phyloP scores from a whole-genome alignment of 768 basidiomycete genomes.

The Suillus lakei region DNA sequence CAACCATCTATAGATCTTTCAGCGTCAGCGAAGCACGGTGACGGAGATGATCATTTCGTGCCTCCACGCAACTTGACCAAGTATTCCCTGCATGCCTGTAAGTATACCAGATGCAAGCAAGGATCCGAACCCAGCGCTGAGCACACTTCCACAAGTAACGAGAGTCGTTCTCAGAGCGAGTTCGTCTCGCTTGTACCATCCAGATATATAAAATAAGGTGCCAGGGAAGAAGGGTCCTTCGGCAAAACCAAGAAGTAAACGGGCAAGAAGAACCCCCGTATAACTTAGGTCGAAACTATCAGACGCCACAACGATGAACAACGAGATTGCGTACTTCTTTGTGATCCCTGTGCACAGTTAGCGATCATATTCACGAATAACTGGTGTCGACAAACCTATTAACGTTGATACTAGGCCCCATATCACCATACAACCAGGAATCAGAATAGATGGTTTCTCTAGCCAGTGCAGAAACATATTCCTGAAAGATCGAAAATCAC shows the following conservation, averaged over 20 bases:
- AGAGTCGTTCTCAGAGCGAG: constrained; percentile 42
- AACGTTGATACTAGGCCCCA: constrained; percentile 44
- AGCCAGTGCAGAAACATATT: constrained; percentile 39
- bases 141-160: constrained; percentile 42
- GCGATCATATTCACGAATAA: not conserved
- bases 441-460: constrained; percentile 31
- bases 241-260: constrained; percentile 49
- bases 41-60: constrained; percentile 19
- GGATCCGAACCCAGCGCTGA: constrained; percentile 50
- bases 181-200: constrained; percentile 46
- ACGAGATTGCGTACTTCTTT: constrained; percentile 5
- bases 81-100: constrained; percentile 42
- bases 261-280: constrained; percentile 33
- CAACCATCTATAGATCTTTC: constrained; percentile 18
- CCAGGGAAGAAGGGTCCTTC: constrained; percentile 34
- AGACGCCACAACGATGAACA: not conserved
- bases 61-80: constrained; percentile 45
- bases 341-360: constrained; percentile 1
- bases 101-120: constrained; percentile 50
- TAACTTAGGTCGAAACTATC: constrained; percentile 9
- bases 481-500: constrained; percentile 5
- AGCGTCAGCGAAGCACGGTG: not conserved
- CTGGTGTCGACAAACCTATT: constrained; percentile 32
- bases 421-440: constrained; percentile 30
- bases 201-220: constrained; percentile 36